Percentiles rank a stretch among this genome's conserved stretches.
phyloP scores from a whole-genome alignment of 1,284 basidiomycete genomes.

The Pseudozyma hubeiensis region DNA sequence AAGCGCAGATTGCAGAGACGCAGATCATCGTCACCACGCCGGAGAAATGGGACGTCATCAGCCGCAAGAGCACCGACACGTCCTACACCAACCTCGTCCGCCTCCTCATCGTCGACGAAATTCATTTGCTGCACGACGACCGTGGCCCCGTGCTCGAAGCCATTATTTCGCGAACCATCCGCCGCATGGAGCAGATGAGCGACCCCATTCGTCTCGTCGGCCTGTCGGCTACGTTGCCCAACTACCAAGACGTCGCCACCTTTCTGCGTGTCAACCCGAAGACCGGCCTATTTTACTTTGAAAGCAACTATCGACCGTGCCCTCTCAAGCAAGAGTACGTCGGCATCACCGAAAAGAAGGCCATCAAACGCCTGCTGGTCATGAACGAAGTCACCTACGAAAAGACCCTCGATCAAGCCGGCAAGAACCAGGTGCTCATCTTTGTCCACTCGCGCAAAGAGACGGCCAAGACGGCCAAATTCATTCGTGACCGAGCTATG shows the following conservation, averaged over 20 bases:
- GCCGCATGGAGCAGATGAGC: constrained; percentile 85
- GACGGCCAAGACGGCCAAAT: constrained; percentile 95
- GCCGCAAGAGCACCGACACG: constrained; percentile 95
- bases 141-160: constrained; percentile 96
- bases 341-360: constrained; percentile 98
- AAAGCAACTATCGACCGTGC: constrained; percentile 89
- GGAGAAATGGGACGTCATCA: constrained; percentile 97
- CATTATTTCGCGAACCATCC: constrained; percentile 89
- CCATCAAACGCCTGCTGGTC: constrained; percentile 96
- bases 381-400: constrained; percentile 99
- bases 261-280: constrained; percentile 94
- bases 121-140: constrained; percentile 96
- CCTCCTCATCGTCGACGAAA: constrained; percentile 97
- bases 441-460: constrained; percentile 99
- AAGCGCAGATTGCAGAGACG: constrained; percentile 95
- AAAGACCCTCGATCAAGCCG: constrained; percentile 73
- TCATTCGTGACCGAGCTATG: constrained; percentile 92
- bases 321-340: constrained; percentile 96
- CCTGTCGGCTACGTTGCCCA: constrained; percentile 94
- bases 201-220: constrained; percentile 92
- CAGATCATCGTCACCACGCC: constrained; percentile 99
- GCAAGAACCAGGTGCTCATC: constrained; percentile 74
- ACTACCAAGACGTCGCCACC: constrained; percentile 97
- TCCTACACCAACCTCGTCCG: constrained; percentile 97
- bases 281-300: constrained; percentile 97